phyloP scores from a whole-genome alignment of 768 basidiomycete species.

The Tulasnella calospora region DNA sequence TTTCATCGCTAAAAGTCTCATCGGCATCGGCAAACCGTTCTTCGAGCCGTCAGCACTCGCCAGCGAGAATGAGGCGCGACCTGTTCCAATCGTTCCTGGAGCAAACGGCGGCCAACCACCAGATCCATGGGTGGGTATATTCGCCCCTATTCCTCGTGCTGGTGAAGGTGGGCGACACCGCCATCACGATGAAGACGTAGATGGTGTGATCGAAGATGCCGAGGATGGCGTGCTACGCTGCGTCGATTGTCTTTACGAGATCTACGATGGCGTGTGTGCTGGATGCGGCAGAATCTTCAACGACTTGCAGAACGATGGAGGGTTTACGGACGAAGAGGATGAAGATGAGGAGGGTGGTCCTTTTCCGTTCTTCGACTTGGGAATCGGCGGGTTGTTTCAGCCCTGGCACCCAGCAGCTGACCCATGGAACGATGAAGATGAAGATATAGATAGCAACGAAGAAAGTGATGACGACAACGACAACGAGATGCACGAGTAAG shows the following conservation, averaged over 20 bases:
- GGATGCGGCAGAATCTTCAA: constrained; percentile 46
- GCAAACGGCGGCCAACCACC: not conserved
- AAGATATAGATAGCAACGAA: constrained; percentile 27
- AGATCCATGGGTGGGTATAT: constrained; percentile 64
- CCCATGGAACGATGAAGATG: constrained; percentile 34
- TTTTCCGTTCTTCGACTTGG: not conserved
- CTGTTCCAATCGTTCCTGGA: constrained; percentile 26
- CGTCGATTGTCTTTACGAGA: constrained; percentile 71
- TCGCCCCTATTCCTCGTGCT: not conserved
- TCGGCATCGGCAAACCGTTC: constrained; percentile 49
- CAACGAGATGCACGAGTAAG: constrained; percentile 16
- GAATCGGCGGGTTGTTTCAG: not conserved
- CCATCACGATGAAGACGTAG: constrained; percentile 33
- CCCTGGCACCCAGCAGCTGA: constrained; percentile 26
- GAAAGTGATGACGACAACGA: constrained; percentile 18
- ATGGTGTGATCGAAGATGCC: constrained; percentile 65
- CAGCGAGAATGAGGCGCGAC: constrained; percentile 29
- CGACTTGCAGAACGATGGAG: not conserved
- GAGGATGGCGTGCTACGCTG: constrained; percentile 77
- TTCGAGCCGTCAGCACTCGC: constrained; percentile 39
- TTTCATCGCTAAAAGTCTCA: constrained; percentile 48
- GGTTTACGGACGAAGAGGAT: constrained; percentile 23
- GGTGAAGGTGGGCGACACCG: not conserved
- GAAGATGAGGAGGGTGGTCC: constrained; percentile 12
- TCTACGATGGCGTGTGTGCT: constrained; percentile 63